Conservation (phyloP, 345 rosid genomes). For the Xanthoceras sorbifolium region DNA sequence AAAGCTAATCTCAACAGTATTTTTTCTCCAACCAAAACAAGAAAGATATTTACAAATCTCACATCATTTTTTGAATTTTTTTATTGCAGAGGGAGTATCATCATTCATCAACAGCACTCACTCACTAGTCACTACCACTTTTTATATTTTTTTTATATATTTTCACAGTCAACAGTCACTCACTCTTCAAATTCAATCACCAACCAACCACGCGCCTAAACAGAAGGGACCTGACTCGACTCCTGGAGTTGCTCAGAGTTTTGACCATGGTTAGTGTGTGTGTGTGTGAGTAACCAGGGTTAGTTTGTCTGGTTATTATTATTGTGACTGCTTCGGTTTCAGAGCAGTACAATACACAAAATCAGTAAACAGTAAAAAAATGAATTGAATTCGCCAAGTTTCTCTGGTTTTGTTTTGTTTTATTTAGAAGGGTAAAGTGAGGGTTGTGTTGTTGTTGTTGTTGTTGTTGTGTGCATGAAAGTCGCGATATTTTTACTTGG, state of each 20-base stretch:
- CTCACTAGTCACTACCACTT: no score
- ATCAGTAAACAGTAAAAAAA: neutral
- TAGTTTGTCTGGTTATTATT: neutral
- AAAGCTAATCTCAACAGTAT: no score
- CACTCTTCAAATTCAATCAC: no score
- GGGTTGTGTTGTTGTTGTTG: neutral
- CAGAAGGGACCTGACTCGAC: no score
- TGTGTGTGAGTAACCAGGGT: neutral
- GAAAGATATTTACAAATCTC: no score
- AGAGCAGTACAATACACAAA: neutral
- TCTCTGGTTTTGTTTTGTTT: neutral
- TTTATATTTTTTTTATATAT: no score
- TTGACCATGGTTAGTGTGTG: constrained; percentile 1
- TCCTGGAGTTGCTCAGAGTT: no score
- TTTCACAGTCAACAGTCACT: no score
- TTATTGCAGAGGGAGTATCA: no score
- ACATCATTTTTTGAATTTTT: no score
- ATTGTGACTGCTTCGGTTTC: constrained; percentile 4
- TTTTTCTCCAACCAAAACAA: no score
- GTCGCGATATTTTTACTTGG: constrained; percentile 27
- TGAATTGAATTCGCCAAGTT: neutral
- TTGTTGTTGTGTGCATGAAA: neutral
- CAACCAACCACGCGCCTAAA: neutral
- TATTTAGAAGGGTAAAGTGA: neutral
- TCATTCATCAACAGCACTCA: no score